Evolutionary conservation across 345 rosid species (phyloP).

Genomic region (Jatropha curcas): DNA sequence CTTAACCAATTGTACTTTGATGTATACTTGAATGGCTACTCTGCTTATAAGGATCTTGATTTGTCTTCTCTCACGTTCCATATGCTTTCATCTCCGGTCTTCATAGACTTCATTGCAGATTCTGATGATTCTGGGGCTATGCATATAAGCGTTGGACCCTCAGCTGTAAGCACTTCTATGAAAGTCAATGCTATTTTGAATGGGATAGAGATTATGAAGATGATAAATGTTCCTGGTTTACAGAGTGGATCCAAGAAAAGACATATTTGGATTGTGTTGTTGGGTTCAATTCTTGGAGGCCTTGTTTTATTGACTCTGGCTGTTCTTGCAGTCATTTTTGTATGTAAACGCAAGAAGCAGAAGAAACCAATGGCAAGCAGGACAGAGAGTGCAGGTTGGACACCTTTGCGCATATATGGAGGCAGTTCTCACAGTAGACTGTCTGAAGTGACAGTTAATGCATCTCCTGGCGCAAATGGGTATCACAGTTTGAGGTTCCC

Average conservation of each 20-base stretch:
- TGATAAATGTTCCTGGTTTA: slow-evolving; percentile 40
- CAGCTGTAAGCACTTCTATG: slow-evolving; percentile 58
- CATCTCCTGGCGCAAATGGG: slow-evolving; percentile 63
- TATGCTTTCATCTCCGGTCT: slow-evolving; percentile 67
- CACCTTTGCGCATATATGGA: slow-evolving; percentile 69
- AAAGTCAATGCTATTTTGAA: slow-evolving; percentile 73
- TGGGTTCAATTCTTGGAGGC: slow-evolving; percentile 64
- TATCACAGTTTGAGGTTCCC: slow-evolving; percentile 65
- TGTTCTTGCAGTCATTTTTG: slow-evolving; percentile 31
- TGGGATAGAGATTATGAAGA: slow-evolving; percentile 87
- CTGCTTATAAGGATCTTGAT: slow-evolving; percentile 73
- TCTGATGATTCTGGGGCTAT: slow-evolving; percentile 53
- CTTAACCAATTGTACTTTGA: slow-evolving; percentile 79
- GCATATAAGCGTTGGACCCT: slow-evolving; percentile 78
- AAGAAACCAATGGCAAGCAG: slow-evolving; percentile 44
- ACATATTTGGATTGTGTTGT: slow-evolving; percentile 49
- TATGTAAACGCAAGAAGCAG: slow-evolving; percentile 46
- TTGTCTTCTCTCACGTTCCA: slow-evolving; percentile 65
- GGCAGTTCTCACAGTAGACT: slow-evolving; percentile 71
- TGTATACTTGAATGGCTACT: slow-evolving; percentile 64
- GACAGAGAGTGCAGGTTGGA: slow-evolving; percentile 76
- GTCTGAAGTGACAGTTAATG: slow-evolving; percentile 61
- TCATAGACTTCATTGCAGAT: slow-evolving; percentile 69
- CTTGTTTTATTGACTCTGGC: slow-evolving; percentile 40
- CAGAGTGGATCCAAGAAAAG: slow-evolving; percentile 37